Base-by-base conservation (phyloP, 257 asterid species). In the Hygrophila difformis region DNA sequence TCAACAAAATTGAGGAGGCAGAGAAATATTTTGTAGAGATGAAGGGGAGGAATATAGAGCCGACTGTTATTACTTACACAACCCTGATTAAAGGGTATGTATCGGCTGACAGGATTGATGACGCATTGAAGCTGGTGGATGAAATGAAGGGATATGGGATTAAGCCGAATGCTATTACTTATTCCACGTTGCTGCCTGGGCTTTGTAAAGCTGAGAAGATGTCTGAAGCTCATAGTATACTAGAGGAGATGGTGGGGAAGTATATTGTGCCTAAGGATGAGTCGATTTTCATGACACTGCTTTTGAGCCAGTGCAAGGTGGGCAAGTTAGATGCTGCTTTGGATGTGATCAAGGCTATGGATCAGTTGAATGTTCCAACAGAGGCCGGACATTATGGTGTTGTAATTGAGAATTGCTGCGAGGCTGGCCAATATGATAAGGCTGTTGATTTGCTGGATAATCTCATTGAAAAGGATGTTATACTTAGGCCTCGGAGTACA, bases 351-450 rank as follows among this genome's bases (percentile, higher is more conserved):
- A 82, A 82, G 57, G 71, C 94, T 37, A 91, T 91, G 98, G 68
- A 69, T 56, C 66, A 79, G 55, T 63, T 91, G 71, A 75, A 79
- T 55, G 49, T 82, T 69, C 94, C 96, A 3, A 78, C 93, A 0
- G 94, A 85, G 68, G 88, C 98, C 45, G 98, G 94, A 34, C 92
- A 91, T 62, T 91, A 86, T 31, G 92, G 98, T 44, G 55, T 91
- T 65, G 53, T 85, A 60, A 82, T 91, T 17, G 92, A 85, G 72
- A 82, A 67, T 63, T 85, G 66, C 56, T 89, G 96, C 78, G 72
- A 77, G 60, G 75, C 81, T 36, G 88, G 93, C 41, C 53, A 62
- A 12, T 68, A 71, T 40, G 94, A 85, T 44, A 57, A 67, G 42
- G 98, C 91, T 29, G 76, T 77, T 38, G 66, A 72, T 55, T 59